Percentiles rank a stretch among this genome's conserved stretches.
Evolutionary conservation across 2,329 filamentous ascomycete species (phyloP).

Genomic region (Phaeosphaeria sp.): DNA sequence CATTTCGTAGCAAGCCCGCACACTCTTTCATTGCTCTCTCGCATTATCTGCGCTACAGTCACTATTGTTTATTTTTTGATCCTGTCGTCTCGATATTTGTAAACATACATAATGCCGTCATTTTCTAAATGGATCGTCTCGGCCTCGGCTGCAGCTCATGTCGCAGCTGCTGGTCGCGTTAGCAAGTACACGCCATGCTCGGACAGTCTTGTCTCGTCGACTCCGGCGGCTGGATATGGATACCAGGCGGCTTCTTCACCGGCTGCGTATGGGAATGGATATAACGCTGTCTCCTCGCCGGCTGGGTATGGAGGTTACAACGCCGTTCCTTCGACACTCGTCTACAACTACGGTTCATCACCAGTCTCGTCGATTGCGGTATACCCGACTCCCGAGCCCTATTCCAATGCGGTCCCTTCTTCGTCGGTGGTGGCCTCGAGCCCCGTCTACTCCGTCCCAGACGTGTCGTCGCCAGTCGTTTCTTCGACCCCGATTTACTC

Average conservation of each 20-base stretch:
- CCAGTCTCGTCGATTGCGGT: not conserved
- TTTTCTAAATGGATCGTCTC: not conserved
- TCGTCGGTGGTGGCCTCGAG: not conserved
- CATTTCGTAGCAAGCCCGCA: not conserved
- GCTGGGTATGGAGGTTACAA: too few species aligned
- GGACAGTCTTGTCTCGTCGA: not conserved
- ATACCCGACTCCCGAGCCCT: not conserved
- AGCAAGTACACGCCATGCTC: not conserved
- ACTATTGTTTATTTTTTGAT: not conserved
- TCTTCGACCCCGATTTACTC: not conserved
- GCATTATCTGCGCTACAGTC: too few species aligned
- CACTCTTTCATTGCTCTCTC: not conserved
- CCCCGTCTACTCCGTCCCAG: not conserved
- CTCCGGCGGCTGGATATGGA: not conserved
- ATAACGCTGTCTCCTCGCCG: not conserved
- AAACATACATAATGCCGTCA: not conserved
- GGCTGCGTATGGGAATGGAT: not conserved
- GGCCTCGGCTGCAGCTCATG: not conserved
- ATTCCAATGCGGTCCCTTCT: not conserved
- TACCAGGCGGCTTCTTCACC: not conserved
- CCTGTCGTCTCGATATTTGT: not conserved
- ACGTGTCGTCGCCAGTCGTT: not conserved
- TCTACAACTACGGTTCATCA: not conserved
- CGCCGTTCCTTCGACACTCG: not conserved
- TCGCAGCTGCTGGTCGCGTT: not conserved